Percentiles rank a stretch among this genome's conserved stretches.
Evolutionary conservation across 495 filamentous ascomycete genomes (phyloP).

Genomic region (Hypoxylon cercidicola): DNA sequence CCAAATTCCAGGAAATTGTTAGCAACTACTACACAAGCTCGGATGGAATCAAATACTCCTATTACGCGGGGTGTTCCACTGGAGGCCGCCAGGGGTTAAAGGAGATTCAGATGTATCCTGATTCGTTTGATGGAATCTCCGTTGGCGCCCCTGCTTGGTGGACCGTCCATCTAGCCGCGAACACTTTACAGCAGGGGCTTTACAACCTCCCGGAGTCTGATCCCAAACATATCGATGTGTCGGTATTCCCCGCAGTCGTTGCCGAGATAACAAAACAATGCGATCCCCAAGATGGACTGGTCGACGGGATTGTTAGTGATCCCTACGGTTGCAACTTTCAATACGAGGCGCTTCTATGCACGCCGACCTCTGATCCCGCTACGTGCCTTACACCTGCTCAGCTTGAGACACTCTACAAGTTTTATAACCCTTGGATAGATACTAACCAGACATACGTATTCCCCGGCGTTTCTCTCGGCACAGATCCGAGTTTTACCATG

Average conservation of each 20-base stretch:
- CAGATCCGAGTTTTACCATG: constrained; percentile 30
- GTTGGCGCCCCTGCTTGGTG: constrained; percentile 50
- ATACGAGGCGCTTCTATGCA: constrained; percentile 64
- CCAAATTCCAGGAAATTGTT: constrained; percentile 42
- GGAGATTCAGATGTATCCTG: constrained; percentile 61
- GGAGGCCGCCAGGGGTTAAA: constrained; percentile 68
- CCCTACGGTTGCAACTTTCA: constrained; percentile 68
- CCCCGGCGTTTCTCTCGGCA: constrained; percentile 33
- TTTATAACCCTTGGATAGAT: constrained; percentile 62
- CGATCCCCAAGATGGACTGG: constrained; percentile 69
- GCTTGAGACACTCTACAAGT: constrained; percentile 61
- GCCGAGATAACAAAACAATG: constrained; percentile 72
- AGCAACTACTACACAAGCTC: constrained; percentile 55
- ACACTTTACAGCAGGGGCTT: constrained; percentile 51
- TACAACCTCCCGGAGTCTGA: constrained; percentile 53
- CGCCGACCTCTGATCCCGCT: constrained; percentile 42
- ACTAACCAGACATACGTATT: constrained; percentile 46
- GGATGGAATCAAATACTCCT: constrained; percentile 54
- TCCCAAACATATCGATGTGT: constrained; percentile 60
- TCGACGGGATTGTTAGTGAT: constrained; percentile 71
- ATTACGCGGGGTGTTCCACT: constrained; percentile 66
- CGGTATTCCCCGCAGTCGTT: constrained; percentile 62
- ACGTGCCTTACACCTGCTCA: constrained; percentile 67
- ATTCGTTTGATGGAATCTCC: constrained; percentile 72
- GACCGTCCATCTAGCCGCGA: constrained; percentile 59